Percentiles rank a stretch among this genome's conserved stretches.
Evolutionary conservation across 2,329 filamentous ascomycete genomes (phyloP).

Genomic region (Ophiobolus disseminans): DNA sequence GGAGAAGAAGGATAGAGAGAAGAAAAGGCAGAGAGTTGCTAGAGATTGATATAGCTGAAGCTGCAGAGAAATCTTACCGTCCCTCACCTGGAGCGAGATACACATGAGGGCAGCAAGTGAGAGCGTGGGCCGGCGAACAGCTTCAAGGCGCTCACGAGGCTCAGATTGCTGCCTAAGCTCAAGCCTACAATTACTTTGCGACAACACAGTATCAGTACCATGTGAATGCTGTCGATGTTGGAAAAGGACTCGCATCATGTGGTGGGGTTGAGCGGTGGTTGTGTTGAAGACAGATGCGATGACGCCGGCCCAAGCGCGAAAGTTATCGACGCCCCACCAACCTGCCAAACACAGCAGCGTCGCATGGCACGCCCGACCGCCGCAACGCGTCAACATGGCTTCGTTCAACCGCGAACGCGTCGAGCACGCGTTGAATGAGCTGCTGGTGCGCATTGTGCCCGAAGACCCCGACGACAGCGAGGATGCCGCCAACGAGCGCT

Average conservation of each 20-base stretch:
- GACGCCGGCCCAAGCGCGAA: too few relatives aligned
- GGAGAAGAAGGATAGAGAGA: background rate
- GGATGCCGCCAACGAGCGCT: slow-evolving; percentile 70
- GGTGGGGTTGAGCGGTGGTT: too few relatives aligned
- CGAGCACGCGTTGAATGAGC: slow-evolving; percentile 77
- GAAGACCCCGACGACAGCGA: slow-evolving; percentile 70
- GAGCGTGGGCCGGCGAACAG: too few relatives aligned
- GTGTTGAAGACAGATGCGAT: too few relatives aligned
- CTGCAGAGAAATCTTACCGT: background rate
- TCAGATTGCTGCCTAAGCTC: too few relatives aligned
- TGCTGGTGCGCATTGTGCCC: slow-evolving; percentile 78
- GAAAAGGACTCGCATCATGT: too few relatives aligned
- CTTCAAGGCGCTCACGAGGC: too few relatives aligned
- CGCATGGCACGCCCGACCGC: slow-evolving; percentile 1
- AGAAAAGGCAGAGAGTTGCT: background rate
- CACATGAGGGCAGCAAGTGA: background rate
- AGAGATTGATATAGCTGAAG: background rate
- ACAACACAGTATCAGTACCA: too few relatives aligned
- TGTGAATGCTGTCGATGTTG: too few relatives aligned
- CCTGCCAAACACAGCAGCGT: slow-evolving; percentile 10
- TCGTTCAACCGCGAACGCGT: slow-evolving; percentile 65
- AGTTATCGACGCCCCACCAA: background rate
- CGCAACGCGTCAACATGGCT: slow-evolving; percentile 43
- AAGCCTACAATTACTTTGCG: too few relatives aligned
- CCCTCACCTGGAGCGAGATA: background rate